phyloP scores from a whole-genome alignment of 1,284 basidiomycete species.

The Irpex sp. region DNA sequence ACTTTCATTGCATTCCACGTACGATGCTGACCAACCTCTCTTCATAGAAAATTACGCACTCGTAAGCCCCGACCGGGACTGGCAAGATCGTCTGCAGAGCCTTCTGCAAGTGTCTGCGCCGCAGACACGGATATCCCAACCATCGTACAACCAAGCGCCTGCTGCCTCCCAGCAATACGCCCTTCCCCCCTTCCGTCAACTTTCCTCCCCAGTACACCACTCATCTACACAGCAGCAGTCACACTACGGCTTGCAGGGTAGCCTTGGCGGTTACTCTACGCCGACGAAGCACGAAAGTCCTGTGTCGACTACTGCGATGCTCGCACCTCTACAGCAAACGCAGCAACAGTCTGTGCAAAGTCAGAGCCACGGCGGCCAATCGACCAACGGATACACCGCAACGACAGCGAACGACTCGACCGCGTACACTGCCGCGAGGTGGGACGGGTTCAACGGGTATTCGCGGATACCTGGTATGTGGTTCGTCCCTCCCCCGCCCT shows the following conservation, averaged over 20 bases:
- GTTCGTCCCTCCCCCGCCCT: neutral
- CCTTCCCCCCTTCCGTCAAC: constrained; percentile 10
- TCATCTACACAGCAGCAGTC: neutral
- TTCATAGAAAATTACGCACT: constrained; percentile 19
- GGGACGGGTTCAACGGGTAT: constrained; percentile 12
- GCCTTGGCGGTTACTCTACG: constrained; percentile 5
- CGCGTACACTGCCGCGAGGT: neutral
- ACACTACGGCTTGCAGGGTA: constrained; percentile 2
- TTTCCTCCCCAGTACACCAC: constrained; percentile 5
- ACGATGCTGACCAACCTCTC: neutral
- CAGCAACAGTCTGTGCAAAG: constrained; percentile 1
- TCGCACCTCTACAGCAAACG: constrained; percentile 6
- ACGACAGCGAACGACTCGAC: neutral
- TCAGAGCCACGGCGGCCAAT: neutral
- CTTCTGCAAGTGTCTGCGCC: constrained; percentile 8
- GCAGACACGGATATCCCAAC: constrained; percentile 1
- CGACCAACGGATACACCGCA: neutral
- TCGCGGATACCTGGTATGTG: constrained; percentile 5
- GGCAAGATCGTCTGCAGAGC: constrained; percentile 22
- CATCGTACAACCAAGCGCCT: neutral
- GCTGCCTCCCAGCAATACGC: constrained; percentile 2
- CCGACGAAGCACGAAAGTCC: constrained; percentile 11
- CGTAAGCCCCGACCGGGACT: constrained; percentile 22
- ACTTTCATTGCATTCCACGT: neutral
- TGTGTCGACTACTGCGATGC: constrained; percentile 5